Percentiles rank a stretch among this genome's conserved stretches.
phyloP scores from a whole-genome alignment of 139 green algal genomes.

The Chlorella sp. region DNA sequence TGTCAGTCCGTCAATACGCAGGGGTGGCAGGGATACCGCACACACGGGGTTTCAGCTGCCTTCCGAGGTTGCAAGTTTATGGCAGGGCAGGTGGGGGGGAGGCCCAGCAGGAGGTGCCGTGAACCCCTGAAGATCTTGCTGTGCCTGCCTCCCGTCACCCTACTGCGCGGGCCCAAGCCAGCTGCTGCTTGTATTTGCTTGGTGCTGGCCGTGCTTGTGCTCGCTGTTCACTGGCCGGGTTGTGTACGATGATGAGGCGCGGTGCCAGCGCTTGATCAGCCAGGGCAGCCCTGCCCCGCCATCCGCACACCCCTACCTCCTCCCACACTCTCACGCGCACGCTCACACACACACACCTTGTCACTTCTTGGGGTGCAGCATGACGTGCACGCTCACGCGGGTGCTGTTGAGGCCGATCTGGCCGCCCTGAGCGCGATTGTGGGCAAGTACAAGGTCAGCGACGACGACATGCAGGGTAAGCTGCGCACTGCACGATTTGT shows the following conservation, averaged over 20 bases:
- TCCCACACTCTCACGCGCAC: not conserved
- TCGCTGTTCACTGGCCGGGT: not conserved
- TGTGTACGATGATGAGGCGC: not conserved
- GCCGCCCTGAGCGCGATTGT: conserved; percentile 40
- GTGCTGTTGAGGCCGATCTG: conserved; percentile 14
- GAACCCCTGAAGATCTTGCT: not conserved
- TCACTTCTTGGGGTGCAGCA: not conserved
- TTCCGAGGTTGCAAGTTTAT: no score
- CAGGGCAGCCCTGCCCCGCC: not conserved
- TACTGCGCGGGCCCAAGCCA: no score
- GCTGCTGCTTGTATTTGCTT: not conserved
- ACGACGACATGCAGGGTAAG: conserved; percentile 41
- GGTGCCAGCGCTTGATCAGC: not conserved
- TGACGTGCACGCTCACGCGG: conserved; percentile 37
- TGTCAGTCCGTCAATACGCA: no score
- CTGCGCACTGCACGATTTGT: not conserved
- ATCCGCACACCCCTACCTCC: not conserved
- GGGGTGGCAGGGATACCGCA: no score
- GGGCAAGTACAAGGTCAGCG: conserved; percentile 45
- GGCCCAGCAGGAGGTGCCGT: no score
- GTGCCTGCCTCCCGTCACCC: not conserved
- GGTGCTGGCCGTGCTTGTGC: not conserved
- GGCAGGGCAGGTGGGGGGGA: not conserved
- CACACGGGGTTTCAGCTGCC: no score
- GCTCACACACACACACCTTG: not conserved